A percentile compares a stretch with the other conserved stretches of the same genome.
Conservation (phyloP, 2,329 filamentous ascomycete genomes). For the Phyllosticta citriasiana region DNA sequence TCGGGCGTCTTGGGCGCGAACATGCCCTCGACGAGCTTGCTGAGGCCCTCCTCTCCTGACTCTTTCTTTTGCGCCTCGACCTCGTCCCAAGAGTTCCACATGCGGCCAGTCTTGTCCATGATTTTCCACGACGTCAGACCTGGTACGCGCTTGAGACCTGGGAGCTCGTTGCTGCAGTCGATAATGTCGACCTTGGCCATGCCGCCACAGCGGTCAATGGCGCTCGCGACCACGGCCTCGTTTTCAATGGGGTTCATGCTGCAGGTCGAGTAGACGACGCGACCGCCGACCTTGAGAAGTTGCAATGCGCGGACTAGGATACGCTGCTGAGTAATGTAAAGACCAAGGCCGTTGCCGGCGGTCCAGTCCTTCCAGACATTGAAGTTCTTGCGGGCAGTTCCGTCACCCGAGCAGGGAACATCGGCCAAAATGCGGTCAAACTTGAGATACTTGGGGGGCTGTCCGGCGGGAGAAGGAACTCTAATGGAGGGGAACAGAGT, state of each 20-base stretch:
- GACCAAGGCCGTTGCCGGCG: slow-evolving; percentile 73
- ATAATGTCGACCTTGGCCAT: slow-evolving; percentile 70
- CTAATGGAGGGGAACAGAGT: slow-evolving; percentile 90
- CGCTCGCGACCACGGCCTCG: slow-evolving; percentile 79
- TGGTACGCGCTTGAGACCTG: slow-evolving; percentile 62
- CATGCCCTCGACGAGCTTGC: slow-evolving; percentile 68
- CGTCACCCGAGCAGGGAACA: slow-evolving; percentile 93
- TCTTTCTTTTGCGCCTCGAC: slow-evolving; percentile 60
- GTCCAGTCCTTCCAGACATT: slow-evolving; percentile 95
- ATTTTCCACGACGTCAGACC: slow-evolving; percentile 80
- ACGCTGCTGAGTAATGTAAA: slow-evolving; percentile 77
- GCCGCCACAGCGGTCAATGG: slow-evolving; percentile 84
- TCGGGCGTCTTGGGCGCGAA: slow-evolving; percentile 56
- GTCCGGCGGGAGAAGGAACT: slow-evolving; percentile 51
- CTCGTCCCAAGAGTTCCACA: slow-evolving; percentile 75
- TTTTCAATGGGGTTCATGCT: slow-evolving; percentile 99
- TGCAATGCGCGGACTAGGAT: slow-evolving; percentile 89
- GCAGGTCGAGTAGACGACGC: slow-evolving; percentile 96
- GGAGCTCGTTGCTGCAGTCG: slow-evolving; percentile 70
- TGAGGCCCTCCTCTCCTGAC: slow-evolving; percentile 38
- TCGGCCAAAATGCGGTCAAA: slow-evolving; percentile 95
- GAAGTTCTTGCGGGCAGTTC: slow-evolving; percentile 85
- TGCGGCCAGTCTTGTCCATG: slow-evolving; percentile 72
- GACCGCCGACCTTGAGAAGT: slow-evolving; percentile 89
- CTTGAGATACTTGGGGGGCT: slow-evolving; percentile 68